These are phyloP conservation scores for Tylopilus felleus DNA, from an alignment of 768 basidiomycete genomes.

Conservation along the genomic window DNA sequence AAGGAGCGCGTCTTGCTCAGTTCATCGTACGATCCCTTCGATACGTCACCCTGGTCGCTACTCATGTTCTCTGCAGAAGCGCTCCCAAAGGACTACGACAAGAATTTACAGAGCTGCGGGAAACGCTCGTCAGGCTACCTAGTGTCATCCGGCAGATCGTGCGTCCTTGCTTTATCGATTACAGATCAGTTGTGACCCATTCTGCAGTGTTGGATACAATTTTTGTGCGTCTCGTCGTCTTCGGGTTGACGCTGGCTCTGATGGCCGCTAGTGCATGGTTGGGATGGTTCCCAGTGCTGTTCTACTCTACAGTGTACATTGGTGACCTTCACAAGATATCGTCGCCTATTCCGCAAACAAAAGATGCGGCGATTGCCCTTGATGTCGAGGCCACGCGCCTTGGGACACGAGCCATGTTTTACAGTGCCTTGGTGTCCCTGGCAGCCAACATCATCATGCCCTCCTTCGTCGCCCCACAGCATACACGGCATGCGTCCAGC, in stretches of 20 bases:
- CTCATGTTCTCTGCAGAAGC: conserved; percentile 14
- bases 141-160: conserved; percentile 77
- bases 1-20: conserved; percentile 72
- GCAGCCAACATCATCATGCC: conserved; percentile 69
- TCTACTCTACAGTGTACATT: conserved; percentile 85
- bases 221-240: conserved; percentile 54
- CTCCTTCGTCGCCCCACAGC: conserved; percentile 43
- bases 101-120: conserved; percentile 67
- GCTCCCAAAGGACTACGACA: conserved; percentile 30
- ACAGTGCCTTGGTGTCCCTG: conserved; percentile 68
- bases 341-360: conserved; percentile 31
- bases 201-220: conserved; percentile 69
- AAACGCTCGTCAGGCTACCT: conserved; percentile 66
- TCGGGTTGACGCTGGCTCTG: background rate
- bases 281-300: conserved; percentile 90
- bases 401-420: conserved; percentile 82
- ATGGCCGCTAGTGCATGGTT: conserved; percentile 62
- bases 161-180: conserved; percentile 31
- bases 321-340: conserved; percentile 76
- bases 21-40: conserved; percentile 24
- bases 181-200: conserved; percentile 5
- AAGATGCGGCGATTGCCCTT: conserved; percentile 34
- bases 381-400: conserved; percentile 75
- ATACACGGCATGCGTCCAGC: conserved; percentile 8
- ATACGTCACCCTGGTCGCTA: background rate